phyloP scores from a whole-genome alignment of 1,139 yeast genomes.

The Zygoascus meyerae region DNA sequence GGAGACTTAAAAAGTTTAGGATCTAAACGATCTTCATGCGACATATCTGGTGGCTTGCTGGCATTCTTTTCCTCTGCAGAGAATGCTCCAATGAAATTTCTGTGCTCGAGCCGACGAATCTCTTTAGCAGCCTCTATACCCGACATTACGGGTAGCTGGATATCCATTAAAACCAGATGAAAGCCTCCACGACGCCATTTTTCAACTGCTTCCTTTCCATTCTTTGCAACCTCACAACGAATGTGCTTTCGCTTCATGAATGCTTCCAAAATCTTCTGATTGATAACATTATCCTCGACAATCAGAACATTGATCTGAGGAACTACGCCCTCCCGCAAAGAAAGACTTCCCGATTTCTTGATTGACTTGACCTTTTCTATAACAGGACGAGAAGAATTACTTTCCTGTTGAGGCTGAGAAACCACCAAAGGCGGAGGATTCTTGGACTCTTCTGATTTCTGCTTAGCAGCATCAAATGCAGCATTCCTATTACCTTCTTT shows the following conservation, averaged over 20 bases:
- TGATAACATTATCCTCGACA: slow-evolving; percentile 93
- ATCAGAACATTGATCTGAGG: slow-evolving; percentile 88
- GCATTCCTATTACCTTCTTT: slow-evolving; percentile 2
- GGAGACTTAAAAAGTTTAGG: slow-evolving; percentile 69
- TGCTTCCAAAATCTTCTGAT: slow-evolving; percentile 90
- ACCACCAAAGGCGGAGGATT: slow-evolving; percentile 9
- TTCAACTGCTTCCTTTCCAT: slow-evolving; percentile 88
- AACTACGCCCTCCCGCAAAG: slow-evolving; percentile 32
- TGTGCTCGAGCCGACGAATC: slow-evolving; percentile 73
- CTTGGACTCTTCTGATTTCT: neutral
- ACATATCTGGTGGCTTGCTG: slow-evolving; percentile 16
- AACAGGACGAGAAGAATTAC: neutral
- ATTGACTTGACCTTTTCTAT: slow-evolving; percentile 8
- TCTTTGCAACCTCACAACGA: slow-evolving; percentile 78
- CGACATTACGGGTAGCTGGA: slow-evolving; percentile 87
- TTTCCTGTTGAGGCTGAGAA: slow-evolving; percentile 1
- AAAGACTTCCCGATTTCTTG: slow-evolving; percentile 13
- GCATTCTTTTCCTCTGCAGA: slow-evolving; percentile 33
- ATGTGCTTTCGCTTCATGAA: slow-evolving; percentile 82
- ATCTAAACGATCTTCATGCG: slow-evolving; percentile 49
- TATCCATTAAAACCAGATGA: slow-evolving; percentile 89
- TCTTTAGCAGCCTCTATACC: slow-evolving; percentile 92
- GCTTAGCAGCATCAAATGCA: neutral
- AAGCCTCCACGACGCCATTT: slow-evolving; percentile 91
- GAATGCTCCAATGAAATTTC: slow-evolving; percentile 78